phyloP scores from a whole-genome alignment of 768 basidiomycete genomes.

The Phylloporus sp. region DNA sequence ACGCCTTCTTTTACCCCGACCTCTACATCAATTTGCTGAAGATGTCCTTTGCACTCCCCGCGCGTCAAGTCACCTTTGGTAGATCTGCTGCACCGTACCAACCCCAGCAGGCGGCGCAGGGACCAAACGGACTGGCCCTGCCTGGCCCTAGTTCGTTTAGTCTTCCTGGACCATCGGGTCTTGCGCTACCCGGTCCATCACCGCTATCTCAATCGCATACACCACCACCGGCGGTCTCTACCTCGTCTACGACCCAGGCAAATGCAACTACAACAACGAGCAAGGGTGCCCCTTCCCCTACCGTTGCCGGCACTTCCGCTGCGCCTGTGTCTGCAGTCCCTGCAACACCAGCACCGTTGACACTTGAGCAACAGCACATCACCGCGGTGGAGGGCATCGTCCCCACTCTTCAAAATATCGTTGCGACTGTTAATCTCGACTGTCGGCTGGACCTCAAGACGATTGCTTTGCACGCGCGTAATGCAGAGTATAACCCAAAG shows the following conservation, averaged over 20 bases:
- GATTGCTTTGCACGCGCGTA: conserved; percentile 94
- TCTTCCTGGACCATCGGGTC: conserved; percentile 39
- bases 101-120: conserved; percentile 39
- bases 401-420: conserved; percentile 99
- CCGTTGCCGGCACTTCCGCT: conserved; percentile 57
- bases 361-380: conserved; percentile 90
- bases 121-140: conserved; percentile 55
- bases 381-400: conserved; percentile 97
- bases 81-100: conserved; percentile 51
- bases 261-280: conserved; percentile 32
- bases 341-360: conserved; percentile 68
- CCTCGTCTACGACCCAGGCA: conserved; percentile 16
- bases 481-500: conserved; percentile 99
- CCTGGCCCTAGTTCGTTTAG: conserved; percentile 46
- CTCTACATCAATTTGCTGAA: conserved; percentile 8
- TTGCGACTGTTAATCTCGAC: conserved; percentile 97
- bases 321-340: conserved; percentile 51
- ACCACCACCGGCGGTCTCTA: conserved; percentile 24
- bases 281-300: conserved; percentile 34
- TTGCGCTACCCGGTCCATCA: conserved; percentile 53
- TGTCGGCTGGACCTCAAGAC: conserved; percentile 97
- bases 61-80: conserved; percentile 76
- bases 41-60: conserved; percentile 66
- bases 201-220: conserved; percentile 47
- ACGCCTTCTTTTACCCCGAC: conserved; percentile 24